Conservation (phyloP, 2,329 filamentous ascomycete species). For the Phoma sp. region DNA sequence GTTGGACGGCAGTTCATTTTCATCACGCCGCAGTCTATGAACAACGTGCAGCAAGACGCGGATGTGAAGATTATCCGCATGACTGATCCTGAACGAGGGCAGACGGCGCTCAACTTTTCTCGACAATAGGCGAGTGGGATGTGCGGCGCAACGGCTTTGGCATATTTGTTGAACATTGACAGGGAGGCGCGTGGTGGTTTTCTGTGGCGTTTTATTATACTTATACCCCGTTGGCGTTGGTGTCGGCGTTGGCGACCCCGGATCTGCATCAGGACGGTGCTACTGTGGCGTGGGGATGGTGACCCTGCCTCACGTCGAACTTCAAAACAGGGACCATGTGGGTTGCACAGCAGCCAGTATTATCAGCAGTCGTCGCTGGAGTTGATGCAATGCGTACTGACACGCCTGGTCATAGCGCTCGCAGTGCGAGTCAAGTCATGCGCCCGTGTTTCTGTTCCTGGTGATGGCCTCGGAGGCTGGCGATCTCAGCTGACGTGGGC, state of each 20-base stretch:
- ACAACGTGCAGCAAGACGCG: slow-evolving; percentile 51
- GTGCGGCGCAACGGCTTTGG: neutral
- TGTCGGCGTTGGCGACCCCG: slow-evolving; percentile 16
- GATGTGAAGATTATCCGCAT: slow-evolving; percentile 83
- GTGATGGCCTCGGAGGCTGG: neutral
- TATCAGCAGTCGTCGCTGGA: neutral
- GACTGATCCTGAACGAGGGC: slow-evolving; percentile 61
- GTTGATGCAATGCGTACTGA: neutral
- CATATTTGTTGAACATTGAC: neutral
- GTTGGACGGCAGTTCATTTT: slow-evolving; percentile 95
- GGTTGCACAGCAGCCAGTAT: neutral
- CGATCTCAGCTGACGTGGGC: slow-evolving; percentile 7
- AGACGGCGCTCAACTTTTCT: slow-evolving; percentile 51
- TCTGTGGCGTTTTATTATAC: slow-evolving; percentile 14
- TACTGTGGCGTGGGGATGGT: neutral
- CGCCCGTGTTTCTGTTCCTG: neutral
- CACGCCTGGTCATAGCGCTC: neutral
- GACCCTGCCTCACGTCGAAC: slow-evolving; percentile 4
- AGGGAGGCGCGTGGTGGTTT: neutral
- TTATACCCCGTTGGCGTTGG: slow-evolving; percentile 31
- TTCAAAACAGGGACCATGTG: neutral
- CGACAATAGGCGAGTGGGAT: neutral
- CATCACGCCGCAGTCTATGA: slow-evolving; percentile 90
- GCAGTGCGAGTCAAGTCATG: neutral
- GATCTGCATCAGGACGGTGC: slow-evolving; percentile 7